Percentiles rank a stretch among this genome's conserved stretches.
Evolutionary conservation across 2,329 filamentous ascomycete genomes (phyloP).

Genomic region (Pseudocercospora crystallina): DNA sequence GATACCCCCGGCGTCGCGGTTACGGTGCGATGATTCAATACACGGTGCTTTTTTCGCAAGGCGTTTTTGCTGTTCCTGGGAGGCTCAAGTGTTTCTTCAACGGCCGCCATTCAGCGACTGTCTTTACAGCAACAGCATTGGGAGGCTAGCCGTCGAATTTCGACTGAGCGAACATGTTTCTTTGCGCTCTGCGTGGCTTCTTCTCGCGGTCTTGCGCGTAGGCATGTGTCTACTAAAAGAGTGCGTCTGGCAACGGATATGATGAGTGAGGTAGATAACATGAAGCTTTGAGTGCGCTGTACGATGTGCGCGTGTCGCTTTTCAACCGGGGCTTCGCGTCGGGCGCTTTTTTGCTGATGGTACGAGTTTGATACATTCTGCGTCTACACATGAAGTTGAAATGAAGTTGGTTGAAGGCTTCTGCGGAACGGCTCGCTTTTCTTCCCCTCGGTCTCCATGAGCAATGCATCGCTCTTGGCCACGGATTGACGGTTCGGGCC

Average conservation of each 20-base stretch:
- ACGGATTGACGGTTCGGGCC: too few species aligned
- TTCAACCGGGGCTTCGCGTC: too few species aligned
- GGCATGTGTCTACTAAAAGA: constrained; percentile 10
- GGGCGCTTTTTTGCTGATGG: too few species aligned
- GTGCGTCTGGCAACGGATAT: constrained; percentile 21
- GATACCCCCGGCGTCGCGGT: constrained; percentile 15
- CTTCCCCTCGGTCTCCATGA: neutral
- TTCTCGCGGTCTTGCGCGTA: neutral
- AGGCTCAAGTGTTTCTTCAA: constrained; percentile 15
- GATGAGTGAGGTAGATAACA: constrained; percentile 11
- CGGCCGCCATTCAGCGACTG: constrained; percentile 12
- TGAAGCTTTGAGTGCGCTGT: constrained; percentile 9
- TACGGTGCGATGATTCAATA: constrained; percentile 7
- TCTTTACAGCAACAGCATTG: constrained; percentile 15
- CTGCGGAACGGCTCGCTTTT: neutral
- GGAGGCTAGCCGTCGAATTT: constrained; percentile 10
- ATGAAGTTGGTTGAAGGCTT: constrained; percentile 2
- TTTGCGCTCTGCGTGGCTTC: neutral
- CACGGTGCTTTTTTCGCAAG: constrained; percentile 9
- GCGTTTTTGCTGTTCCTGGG: constrained; percentile 14
- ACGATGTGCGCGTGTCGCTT: constrained; percentile 3
- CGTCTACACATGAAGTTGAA: neutral
- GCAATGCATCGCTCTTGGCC: too few species aligned
- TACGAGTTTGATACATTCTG: too few species aligned
- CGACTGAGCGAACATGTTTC: constrained; percentile 3